Evolutionary conservation across 768 basidiomycete species (phyloP), one percentile per base, ranked within the genome.

Genomic region (Leucosporidium scottii): DNA sequence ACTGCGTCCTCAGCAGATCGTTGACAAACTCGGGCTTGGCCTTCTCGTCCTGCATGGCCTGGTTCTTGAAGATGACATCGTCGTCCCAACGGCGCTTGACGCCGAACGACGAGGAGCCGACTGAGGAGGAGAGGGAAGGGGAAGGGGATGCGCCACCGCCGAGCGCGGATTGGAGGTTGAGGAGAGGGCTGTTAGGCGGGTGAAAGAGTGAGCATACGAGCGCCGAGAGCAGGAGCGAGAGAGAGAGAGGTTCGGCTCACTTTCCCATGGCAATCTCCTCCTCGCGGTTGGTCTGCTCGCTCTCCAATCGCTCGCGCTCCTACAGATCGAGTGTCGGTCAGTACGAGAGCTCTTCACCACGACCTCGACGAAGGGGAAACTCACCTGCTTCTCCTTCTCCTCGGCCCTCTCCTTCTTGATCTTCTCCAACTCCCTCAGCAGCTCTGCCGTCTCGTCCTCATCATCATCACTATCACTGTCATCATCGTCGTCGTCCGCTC

Each of bases 1-100:
- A 44, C 39, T 44, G 39, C 8, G 39, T 44, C 39, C 94, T 84
- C 68, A 98, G 79, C 59, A 97, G 82, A 79, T 98, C 96, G 76
- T 99, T 98, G 69, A 98, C 92, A 76, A 98, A 98, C 65, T 89
- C 87, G 18, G 87, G 86, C 74, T 83, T 82, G 3, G 81, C 79
- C 76, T 81, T 83, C 62, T 83, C 82, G 71, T 86, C 86, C 57
- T 82, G 77, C 79, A 86, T 86, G 0, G 96, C 91, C 79, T 99
- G 96, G 78, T 98, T 97, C 81, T 97, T 98, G 85, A 98, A 98
- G 75, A 98, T 93, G 62, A 96, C 82, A 78, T 99, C 92, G 92
- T 74, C 39, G 54, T 73, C 76, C 75, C 74, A 75, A 15, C 75
- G 71, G 28, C 65, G 59, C 50, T 68, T 70, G 66, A 75, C 72